These are phyloP conservation scores for Vicia faba DNA, from an alignment of 306 rosid species.

Conservation along the genomic window DNA sequence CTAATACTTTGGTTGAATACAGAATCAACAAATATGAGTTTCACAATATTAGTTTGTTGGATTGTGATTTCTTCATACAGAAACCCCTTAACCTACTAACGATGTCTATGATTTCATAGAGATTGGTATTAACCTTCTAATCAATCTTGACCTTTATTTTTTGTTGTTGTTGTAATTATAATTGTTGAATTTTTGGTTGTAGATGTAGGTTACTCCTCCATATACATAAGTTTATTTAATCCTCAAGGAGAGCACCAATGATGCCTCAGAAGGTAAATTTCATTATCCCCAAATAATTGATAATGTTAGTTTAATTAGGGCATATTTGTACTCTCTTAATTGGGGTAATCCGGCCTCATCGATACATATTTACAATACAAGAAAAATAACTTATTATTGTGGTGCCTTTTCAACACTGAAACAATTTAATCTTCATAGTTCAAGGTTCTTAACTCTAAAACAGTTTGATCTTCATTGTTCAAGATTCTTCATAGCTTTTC, in stretches of 20 bases:
- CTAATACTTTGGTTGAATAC: conserved; percentile 78
- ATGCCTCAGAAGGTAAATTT: conserved; percentile 80
- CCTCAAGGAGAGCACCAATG: conserved; percentile 86
- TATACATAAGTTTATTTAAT: conserved; percentile 88
- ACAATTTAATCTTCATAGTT: too few relatives aligned
- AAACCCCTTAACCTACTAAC: conserved; percentile 81
- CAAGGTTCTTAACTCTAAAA: too few relatives aligned
- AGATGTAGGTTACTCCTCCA: conserved; percentile 99
- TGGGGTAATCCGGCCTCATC: too few relatives aligned
- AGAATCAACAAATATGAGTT: conserved; percentile 88
- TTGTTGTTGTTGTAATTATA: neutral
- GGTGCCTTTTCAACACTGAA: too few relatives aligned
- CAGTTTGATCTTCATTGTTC: too few relatives aligned
- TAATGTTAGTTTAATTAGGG: neutral
- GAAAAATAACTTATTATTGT: too few relatives aligned
- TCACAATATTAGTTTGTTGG: conserved; percentile 74
- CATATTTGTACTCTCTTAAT: neutral
- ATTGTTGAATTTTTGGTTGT: conserved; percentile 25
- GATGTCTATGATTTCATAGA: conserved; percentile 93
- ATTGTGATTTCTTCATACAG: conserved; percentile 85
- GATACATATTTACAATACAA: too few relatives aligned
- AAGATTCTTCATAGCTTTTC: too few relatives aligned
- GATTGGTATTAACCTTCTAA: conserved; percentile 40
- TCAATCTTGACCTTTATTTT: neutral
- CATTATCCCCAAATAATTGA: neutral